phyloP scores from a whole-genome alignment of 129 eudicot genomes.

The Artemisia tridentata region DNA sequence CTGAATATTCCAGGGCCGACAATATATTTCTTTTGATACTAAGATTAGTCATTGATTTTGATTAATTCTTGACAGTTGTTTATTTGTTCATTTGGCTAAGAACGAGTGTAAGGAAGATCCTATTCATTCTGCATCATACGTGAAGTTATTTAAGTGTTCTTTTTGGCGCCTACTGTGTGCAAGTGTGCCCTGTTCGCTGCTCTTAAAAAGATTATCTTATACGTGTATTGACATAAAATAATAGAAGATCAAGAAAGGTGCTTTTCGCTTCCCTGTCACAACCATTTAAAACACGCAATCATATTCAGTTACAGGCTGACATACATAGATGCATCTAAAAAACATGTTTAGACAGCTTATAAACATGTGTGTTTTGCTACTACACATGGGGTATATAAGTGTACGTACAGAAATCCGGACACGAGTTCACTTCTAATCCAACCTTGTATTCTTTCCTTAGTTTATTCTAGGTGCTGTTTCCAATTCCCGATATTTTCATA shows the following conservation, averaged over 20 bases:
- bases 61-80: background rate
- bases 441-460: background rate
- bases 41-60: no score
- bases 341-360: constrained; percentile 33
- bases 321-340: constrained; percentile 19
- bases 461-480: constrained; percentile 17
- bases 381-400: constrained; percentile 34
- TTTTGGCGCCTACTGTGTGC: background rate
- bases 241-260: background rate
- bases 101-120: background rate
- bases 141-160: background rate
- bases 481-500: constrained; percentile 14
- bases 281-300: constrained; percentile 12
- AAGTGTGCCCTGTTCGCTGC: background rate
- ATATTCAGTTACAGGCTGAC: constrained; percentile 27
- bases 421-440: constrained; percentile 31
- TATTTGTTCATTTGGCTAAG: background rate
- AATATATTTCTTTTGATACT: no score
- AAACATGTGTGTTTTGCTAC: constrained; percentile 36
- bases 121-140: background rate
- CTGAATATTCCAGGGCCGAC: no score
- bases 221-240: background rate
- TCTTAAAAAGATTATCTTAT: constrained; percentile 1
- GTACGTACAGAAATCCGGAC: constrained; percentile 34
- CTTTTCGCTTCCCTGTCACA: constrained; percentile 14